Base-by-base conservation (phyloP, 176 grass and related monocot genomes). In the Eremochloa ophiuroides region DNA sequence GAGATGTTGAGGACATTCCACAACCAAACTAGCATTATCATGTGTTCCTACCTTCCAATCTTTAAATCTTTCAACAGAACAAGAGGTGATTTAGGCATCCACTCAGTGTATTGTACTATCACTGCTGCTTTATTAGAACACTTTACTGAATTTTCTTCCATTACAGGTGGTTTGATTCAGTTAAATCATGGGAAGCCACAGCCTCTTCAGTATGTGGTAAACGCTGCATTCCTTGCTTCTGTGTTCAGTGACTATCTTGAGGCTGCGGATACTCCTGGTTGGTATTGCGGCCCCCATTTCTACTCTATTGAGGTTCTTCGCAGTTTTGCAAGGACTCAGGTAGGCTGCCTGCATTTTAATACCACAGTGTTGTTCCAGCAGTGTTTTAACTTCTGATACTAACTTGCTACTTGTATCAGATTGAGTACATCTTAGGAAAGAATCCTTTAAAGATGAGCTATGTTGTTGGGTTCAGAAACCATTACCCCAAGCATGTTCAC, bases 371-470 rank as follows among this genome's bases (percentile, higher is more conserved):
- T 48, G 30, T 39, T 75, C n/a, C 20, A 20, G 10, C 7, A 61
- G 1, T 66, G 48, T 76, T 27, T 27, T 13, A 48, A 37, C 3
- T n/a, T n/a, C 28, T 41, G 64, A 10, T 71, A 69, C 29, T 87
- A 73, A 73, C 38, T 84, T 56, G 8, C 22, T 77, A 29, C 55
- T 79, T 35, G 10, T 81, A 65, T 58, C 66, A 98, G 95, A 86
- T 98, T 6, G 81, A 93, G 48, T 98, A 98, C 66, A 87, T 98
- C 66, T 77, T 98, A n/a, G 95, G 95, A 17, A 98, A 98, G 67
- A 98, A 98, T 75, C 95, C 90, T 59, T 73, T 83, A 71, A 94
- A 98, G 87, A 93, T 94, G 95, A 98, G 95, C 53, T 94, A 94
- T 56, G 83, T 98, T 37, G 92, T 98, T 42, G 95, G 95, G 46